Evolutionary conservation across 495 filamentous ascomycete species (phyloP), one percentile per base, ranked within the genome.

Genomic region (Gamarada debralockiae): DNA sequence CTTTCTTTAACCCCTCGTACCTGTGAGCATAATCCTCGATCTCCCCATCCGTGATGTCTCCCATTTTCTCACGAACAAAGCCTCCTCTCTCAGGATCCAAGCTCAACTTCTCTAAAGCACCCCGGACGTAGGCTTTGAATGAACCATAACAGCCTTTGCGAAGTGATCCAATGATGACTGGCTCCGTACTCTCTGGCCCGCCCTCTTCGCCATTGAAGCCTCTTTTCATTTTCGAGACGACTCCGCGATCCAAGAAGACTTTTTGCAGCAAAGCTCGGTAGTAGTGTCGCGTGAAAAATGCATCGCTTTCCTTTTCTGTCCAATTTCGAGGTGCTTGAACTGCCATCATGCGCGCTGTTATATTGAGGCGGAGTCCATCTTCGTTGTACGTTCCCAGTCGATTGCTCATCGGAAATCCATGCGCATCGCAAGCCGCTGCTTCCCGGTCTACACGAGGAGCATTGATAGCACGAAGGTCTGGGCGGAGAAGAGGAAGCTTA

Each of bases 341-440:
- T 27, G 90, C 92, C 93, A 97, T 95, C 80, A 95, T 93, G 22
- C 95, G 78, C 0, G 93, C 90, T 0, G 93, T 98, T 62, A 98
- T 96, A 65, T 98, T 97, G 51, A 97, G 75, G 22, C 87, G 78
- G 41, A 96, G 72, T 15, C 90, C 91, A 25, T 70, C 67, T 20
- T 65, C 57, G 54, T 85, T 58, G 56, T 87, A 89, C 0, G 69
- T 73, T 48, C 79, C 82, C n/a, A 95, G 63, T 8, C 76, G 73
- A 38, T 86, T 77, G 29, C 87, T 92, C 86, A 98, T 90, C 0
- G 93, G 93, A 63, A 96, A 98, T 10, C 93, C 93, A 52, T 95
- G 84, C 0, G 89, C 85, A 59, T 98, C 93, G 42, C 79, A 81
- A 5, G 80, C 77, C 20, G 72, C 75, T 4, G 85, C 81, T 41